Evolutionary conservation across 352 stramenopile genomes (phyloP).

Genomic region (Phytophthora megakarya): DNA sequence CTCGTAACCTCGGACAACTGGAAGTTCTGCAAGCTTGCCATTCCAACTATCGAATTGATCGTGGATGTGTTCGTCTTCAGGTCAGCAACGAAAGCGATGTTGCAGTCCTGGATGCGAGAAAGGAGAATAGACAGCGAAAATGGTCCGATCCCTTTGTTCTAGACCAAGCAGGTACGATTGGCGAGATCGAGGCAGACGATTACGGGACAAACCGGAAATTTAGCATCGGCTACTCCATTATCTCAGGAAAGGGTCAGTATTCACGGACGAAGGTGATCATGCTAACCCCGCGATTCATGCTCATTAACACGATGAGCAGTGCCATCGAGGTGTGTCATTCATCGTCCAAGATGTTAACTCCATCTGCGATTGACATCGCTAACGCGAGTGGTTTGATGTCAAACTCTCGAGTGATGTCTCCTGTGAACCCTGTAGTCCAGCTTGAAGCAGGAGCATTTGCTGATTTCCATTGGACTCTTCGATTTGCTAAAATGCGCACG

Average conservation of each 20-base stretch:
- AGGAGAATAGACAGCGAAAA: constrained; percentile 56
- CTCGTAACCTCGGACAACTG: constrained; percentile 61
- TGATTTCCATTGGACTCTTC: constrained; percentile 86
- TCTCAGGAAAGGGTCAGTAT: constrained; percentile 71
- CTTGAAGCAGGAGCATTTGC: constrained; percentile 74
- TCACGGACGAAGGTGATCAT: constrained; percentile 90
- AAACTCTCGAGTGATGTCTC: constrained; percentile 59
- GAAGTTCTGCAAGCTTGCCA: constrained; percentile 86
- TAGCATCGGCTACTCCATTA: constrained; percentile 85
- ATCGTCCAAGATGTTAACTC: constrained; percentile 60
- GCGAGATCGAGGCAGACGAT: constrained; percentile 75
- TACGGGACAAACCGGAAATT: constrained; percentile 66
- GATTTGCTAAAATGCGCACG: constrained; percentile 68
- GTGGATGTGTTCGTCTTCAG: constrained; percentile 73
- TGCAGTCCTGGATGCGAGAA: constrained; percentile 40
- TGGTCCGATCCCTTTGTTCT: constrained; percentile 78
- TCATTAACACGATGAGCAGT: constrained; percentile 78
- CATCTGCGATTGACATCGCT: constrained; percentile 48
- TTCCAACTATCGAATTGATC: constrained; percentile 67
- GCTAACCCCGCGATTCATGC: constrained; percentile 83
- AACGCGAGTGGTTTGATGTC: constrained; percentile 43
- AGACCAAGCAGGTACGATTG: constrained; percentile 77
- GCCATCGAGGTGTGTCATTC: constrained; percentile 84
- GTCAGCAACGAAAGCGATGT: constrained; percentile 61
- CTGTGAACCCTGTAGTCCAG: constrained; percentile 69